phyloP scores from a whole-genome alignment of 2,329 filamentous ascomycete genomes.

The Ophiostoma triangulosporum region DNA sequence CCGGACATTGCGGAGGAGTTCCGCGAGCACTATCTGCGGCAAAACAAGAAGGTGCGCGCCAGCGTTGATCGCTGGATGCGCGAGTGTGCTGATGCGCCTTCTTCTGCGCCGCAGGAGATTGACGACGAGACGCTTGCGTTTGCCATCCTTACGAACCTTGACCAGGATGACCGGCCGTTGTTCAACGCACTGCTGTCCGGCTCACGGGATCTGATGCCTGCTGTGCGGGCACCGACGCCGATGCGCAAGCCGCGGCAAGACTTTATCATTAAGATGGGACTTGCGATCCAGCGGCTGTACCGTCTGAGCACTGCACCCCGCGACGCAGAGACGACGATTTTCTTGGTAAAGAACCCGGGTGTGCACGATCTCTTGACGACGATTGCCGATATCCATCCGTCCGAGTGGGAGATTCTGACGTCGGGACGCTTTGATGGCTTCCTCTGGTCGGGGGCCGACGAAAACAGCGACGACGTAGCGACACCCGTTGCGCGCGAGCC shows the following conservation, averaged over 20 bases:
- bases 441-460: slow-evolving; percentile 84
- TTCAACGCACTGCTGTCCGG: slow-evolving; percentile 69
- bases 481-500: slow-evolving; percentile 27
- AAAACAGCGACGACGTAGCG: slow-evolving; percentile 31
- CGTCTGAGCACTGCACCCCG: slow-evolving; percentile 59
- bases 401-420: slow-evolving; percentile 93
- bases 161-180: slow-evolving; percentile 58
- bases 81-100: slow-evolving; percentile 59
- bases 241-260: slow-evolving; percentile 52
- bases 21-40: slow-evolving; percentile 78
- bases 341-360: slow-evolving; percentile 66
- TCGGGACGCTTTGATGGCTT: slow-evolving; percentile 94
- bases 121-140: slow-evolving; percentile 91
- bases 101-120: slow-evolving; percentile 70
- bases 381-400: slow-evolving; percentile 70
- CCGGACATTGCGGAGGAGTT: slow-evolving; percentile 92
- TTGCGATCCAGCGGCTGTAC: slow-evolving; percentile 76
- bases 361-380: slow-evolving; percentile 82
- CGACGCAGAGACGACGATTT: slow-evolving; percentile 76
- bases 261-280: slow-evolving; percentile 59
- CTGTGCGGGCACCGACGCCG: slow-evolving; percentile 55
- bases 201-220: slow-evolving; percentile 40
- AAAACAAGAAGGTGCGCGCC: slow-evolving; percentile 84
- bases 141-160: slow-evolving; percentile 80
- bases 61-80: slow-evolving; percentile 84